These are phyloP conservation scores for Mytilinidion resinicola DNA, from an alignment of 495 filamentous ascomycete species.

Conservation along the genomic window DNA sequence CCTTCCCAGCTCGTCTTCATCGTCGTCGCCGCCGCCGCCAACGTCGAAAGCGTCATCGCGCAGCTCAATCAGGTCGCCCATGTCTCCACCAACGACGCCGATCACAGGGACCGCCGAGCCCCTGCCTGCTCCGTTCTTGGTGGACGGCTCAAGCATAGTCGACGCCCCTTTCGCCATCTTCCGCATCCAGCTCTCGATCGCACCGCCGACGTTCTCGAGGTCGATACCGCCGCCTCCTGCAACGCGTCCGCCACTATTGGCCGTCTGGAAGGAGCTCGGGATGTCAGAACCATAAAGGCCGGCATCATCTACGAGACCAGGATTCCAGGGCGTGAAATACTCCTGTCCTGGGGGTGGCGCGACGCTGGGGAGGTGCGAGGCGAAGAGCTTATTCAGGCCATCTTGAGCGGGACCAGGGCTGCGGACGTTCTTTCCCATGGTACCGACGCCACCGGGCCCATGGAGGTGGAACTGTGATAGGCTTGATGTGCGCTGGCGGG, in stretches of 20 bases:
- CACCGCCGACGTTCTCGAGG: conserved; percentile 76
- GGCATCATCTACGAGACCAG: conserved; percentile 33
- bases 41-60: conserved; percentile 50
- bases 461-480: conserved; percentile 44
- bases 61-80: conserved; percentile 80
- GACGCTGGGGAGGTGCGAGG: conserved; percentile 66
- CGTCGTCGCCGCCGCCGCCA: conserved; percentile 26
- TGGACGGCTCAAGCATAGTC: conserved; percentile 41
- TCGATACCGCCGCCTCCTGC: conserved; percentile 32
- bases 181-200: conserved; percentile 82
- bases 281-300: conserved; percentile 14
- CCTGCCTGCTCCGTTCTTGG: conserved; percentile 25
- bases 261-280: conserved; percentile 3
- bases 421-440: conserved; percentile 59
- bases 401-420: conserved; percentile 76
- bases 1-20: conserved; percentile 17
- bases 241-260: background rate
- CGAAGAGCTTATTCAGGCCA: conserved; percentile 70
- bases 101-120: conserved; percentile 33
- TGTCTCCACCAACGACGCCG: conserved; percentile 34
- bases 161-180: conserved; percentile 61
- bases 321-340: conserved; percentile 32
- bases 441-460: conserved; percentile 80
- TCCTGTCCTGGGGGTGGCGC: conserved; percentile 42
- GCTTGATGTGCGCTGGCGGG: conserved; percentile 16